Evolutionary conservation across 2,329 filamentous ascomycete species (phyloP).

Genomic region (Leptographium radiaticola): DNA sequence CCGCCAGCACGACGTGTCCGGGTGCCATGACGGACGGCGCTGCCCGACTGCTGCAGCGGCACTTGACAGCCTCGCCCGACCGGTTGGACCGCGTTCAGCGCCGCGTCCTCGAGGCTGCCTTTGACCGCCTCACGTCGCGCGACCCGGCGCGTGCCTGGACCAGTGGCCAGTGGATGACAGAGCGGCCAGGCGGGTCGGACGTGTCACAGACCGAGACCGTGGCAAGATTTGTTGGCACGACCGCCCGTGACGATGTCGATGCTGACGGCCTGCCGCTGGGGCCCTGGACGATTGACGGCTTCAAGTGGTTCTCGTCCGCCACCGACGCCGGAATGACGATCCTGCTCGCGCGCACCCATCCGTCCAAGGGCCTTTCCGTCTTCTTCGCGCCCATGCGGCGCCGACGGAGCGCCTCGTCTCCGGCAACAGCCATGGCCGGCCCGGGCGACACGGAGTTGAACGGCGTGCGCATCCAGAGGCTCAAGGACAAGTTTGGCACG

Average conservation of each 20-base stretch:
- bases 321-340: conserved; percentile 53
- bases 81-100: conserved; percentile 18
- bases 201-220: conserved; percentile 55
- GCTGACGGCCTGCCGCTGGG: conserved; percentile 30
- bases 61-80: conserved; percentile 19
- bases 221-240: conserved; percentile 22
- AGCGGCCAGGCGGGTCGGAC: conserved; percentile 55
- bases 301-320: conserved; percentile 60
- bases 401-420: conserved; percentile 13
- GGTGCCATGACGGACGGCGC: conserved; percentile 56
- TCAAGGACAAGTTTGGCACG: conserved; percentile 64
- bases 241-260: conserved; percentile 7
- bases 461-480: conserved; percentile 51
- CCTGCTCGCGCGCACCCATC: conserved; percentile 45
- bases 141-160: conserved; percentile 47
- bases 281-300: conserved; percentile 48
- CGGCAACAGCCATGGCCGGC: conserved; percentile 16
- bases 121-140: conserved; percentile 37
- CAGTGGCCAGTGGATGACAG: conserved; percentile 68
- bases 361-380: conserved; percentile 37
- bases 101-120: conserved; percentile 37
- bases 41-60: conserved; percentile 32
- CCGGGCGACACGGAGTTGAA: conserved; percentile 37
- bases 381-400: conserved; percentile 54
- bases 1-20: conserved; percentile 50